Evolutionary conservation across 23 red algal species (phyloP).

Genomic region (Gracilaria gracilis): DNA sequence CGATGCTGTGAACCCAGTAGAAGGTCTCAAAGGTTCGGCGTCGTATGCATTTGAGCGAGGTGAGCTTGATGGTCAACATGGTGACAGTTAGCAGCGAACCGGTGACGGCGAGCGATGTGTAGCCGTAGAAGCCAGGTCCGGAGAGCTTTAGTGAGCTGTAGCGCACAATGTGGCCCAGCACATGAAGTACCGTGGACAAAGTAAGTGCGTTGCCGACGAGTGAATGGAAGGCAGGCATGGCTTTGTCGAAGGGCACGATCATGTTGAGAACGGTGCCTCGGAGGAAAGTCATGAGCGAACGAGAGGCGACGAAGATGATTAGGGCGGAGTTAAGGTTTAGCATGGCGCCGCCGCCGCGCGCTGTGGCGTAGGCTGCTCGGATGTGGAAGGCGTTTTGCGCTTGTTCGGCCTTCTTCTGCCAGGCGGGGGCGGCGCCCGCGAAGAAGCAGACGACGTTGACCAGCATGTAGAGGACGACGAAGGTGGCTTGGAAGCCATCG

Average conservation of each 20-base stretch:
- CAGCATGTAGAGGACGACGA: constrained; percentile 68
- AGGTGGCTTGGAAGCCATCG: constrained; percentile 71
- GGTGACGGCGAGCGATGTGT: constrained; percentile 37
- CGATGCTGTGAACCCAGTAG: constrained; percentile 71
- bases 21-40: constrained; percentile 71
- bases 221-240: constrained; percentile 83
- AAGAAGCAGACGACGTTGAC: constrained; percentile 77
- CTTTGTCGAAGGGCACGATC: constrained; percentile 85
- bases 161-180: constrained; percentile 59
- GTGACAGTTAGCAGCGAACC: constrained; percentile 58
- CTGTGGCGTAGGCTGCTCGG: constrained; percentile 7
- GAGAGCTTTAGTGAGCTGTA: background rate
- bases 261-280: constrained; percentile 76
- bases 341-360: constrained; percentile 68
- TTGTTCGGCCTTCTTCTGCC: constrained; percentile 1
- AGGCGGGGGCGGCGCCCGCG: constrained; percentile 59
- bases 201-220: constrained; percentile 72
- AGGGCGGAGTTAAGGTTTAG: constrained; percentile 81
- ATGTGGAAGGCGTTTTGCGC: constrained; percentile 19
- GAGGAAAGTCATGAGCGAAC: constrained; percentile 69
- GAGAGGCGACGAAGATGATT: constrained; percentile 76
- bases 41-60: constrained; percentile 40
- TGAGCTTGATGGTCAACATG: constrained; percentile 60
- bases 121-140: constrained; percentile 38
- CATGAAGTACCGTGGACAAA: constrained; percentile 47